Percentiles rank a stretch among this genome's conserved stretches.
Conservation (phyloP, 768 basidiomycete species). For the Boletus barrowsii region DNA sequence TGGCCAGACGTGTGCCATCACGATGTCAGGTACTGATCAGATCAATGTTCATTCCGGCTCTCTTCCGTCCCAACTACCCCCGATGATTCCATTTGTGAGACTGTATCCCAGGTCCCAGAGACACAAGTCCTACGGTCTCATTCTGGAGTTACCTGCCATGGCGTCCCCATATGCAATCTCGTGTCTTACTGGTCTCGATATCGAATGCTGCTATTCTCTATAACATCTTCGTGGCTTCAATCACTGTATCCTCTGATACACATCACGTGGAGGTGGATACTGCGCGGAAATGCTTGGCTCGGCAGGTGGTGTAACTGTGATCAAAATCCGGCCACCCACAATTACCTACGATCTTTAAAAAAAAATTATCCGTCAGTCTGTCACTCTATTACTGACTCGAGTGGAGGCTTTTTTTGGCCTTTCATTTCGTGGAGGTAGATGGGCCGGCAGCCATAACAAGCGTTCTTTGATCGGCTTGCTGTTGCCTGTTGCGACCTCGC, state of each 20-base stretch:
- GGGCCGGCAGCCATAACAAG: neutral
- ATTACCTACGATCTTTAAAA: neutral
- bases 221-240: constrained; percentile 4
- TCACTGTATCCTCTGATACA: neutral
- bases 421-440: neutral
- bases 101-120: neutral
- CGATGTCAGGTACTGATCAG: neutral
- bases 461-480: neutral
- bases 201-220: neutral
- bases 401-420: neutral
- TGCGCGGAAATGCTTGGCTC: neutral
- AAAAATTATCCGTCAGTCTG: neutral
- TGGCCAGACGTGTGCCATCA: too few relatives aligned
- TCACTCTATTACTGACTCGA: neutral
- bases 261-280: neutral
- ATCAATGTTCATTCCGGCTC: neutral
- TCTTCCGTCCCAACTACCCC: neutral
- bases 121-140: neutral
- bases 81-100: neutral
- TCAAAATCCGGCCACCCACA: neutral
- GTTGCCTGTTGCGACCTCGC: neutral
- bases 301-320: neutral
- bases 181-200: neutral
- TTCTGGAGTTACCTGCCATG: too few relatives aligned
- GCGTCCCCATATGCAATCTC: neutral